Evolutionary conservation across 2,329 filamentous ascomycete genomes (phyloP), one percentile per base, ranked within the genome.

Genomic region (Pleomassaria siparia): DNA sequence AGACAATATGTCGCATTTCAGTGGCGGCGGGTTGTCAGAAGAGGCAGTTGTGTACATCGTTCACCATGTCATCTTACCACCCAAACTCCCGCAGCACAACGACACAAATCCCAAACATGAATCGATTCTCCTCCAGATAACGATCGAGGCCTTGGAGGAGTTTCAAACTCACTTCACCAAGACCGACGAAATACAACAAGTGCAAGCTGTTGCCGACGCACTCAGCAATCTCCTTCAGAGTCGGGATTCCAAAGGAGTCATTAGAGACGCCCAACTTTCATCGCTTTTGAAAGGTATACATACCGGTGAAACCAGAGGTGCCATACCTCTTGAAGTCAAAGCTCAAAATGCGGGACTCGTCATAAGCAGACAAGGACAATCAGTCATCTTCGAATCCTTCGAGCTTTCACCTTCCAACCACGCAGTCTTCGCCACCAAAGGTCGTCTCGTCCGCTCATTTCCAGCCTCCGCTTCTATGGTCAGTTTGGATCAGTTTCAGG

Each of bases 51-150:
- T n/a, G 10, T 76, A 73, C 50, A 49, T 78, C 2, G 65, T 77
- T 29, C 56, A 78, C 29, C 76, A 81, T 54, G 58, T 80, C 1
- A 76, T 79, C 16, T 67, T 81, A 0, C 78, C 78, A 0, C 74
- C 76, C 1, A 67, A 75, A 32, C 61, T 80, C 0, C 78, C 77
- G 0, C 70, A 78, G 40, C 22, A 45, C 5, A 39, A 67, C 24
- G 72, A 75, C 18, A 43, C 32, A 1, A 26, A 50, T 10, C 15
- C 45, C 8, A 21, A 13, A 10, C 18, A 51, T 9, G 62, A 65
- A n/a, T n/a, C 15, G 2, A 35, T 25, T 1, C 53, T 67, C 1
- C 21, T 65, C 8, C 22, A 51, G 1, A 44, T 21, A 0, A 55
- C 51, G 3, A 35, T 52, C 2, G 20, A 47, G 1, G 54, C 53